Evolutionary conservation across 345 rosid species (phyloP).

Genomic region (Balakata baccata): DNA sequence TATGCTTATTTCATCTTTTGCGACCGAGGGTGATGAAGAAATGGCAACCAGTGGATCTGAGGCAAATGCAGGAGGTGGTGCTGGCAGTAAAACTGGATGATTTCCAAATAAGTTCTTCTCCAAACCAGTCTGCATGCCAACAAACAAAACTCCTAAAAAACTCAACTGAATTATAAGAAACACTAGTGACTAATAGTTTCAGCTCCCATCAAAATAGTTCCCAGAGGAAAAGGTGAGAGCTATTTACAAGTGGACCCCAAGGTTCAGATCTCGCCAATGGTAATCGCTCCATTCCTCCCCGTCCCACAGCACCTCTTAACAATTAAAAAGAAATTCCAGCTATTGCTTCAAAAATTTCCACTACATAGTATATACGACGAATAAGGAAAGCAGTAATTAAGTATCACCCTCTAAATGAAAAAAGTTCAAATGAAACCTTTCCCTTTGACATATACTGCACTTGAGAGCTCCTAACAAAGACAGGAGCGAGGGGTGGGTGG

Average conservation of each 20-base stretch:
- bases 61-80: conserved; percentile 75
- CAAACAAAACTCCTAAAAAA: conserved; percentile 9
- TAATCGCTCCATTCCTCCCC: background rate
- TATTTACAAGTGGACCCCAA: background rate
- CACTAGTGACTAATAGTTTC: background rate
- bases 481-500: background rate
- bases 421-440: background rate
- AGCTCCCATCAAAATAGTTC: background rate
- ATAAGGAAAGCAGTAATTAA: background rate
- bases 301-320: background rate
- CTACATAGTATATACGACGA: background rate
- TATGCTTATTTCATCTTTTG: conserved; percentile 41
- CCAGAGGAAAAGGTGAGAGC: background rate
- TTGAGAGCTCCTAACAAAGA: background rate
- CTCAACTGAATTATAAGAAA: conserved; percentile 1
- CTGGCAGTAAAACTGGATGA: conserved; percentile 68
- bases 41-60: conserved; percentile 59
- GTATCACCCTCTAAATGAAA: background rate
- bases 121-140: conserved; percentile 65
- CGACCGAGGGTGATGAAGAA: conserved; percentile 40
- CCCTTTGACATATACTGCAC: background rate
- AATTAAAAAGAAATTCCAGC: conserved; percentile 1
- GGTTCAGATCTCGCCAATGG: background rate
- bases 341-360: conserved; percentile 9
- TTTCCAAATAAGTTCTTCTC: conserved; percentile 85